A percentile compares a stretch with the other conserved stretches of the same genome.
phyloP scores from a whole-genome alignment of 129 eudicot species.

The Ambrosia artemisiifolia region DNA sequence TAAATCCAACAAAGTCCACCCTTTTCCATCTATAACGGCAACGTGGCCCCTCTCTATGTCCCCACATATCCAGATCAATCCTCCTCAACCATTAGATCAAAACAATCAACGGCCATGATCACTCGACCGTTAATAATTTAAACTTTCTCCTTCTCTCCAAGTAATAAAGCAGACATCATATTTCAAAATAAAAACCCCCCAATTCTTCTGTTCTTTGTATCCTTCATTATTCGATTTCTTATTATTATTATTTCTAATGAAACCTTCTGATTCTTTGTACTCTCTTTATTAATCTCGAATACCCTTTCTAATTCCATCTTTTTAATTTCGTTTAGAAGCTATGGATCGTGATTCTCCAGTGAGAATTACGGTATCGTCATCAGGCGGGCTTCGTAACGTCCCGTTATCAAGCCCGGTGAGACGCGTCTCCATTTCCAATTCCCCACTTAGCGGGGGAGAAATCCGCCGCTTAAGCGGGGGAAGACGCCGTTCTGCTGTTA shows the following conservation, averaged over 20 bases:
- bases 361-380: constrained; percentile 78
- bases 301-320: not conserved
- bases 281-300: not conserved
- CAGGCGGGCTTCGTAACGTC: constrained; percentile 50
- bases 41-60: constrained; percentile 12
- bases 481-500: constrained; percentile 38
- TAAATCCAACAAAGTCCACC: constrained; percentile 26
- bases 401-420: constrained; percentile 65
- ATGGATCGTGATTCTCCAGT: constrained; percentile 65
- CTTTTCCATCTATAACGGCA: constrained; percentile 21
- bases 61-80: constrained; percentile 10
- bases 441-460: constrained; percentile 52
- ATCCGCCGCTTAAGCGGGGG: constrained; percentile 36
- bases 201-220: not conserved
- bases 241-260: not conserved
- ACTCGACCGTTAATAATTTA: constrained; percentile 48
- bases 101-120: constrained; percentile 29
- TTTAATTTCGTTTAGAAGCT: not conserved
- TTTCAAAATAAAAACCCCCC: constrained; percentile 34
- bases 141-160: constrained; percentile 18
- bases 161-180: not conserved
- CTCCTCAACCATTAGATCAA: constrained; percentile 27
- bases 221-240: too few species aligned
- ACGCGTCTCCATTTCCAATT: constrained; percentile 55
- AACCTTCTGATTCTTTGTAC: not conserved